These are phyloP conservation scores for Phytopythium oedochilum DNA, from an alignment of 352 stramenopile genomes.

Conservation along the genomic window DNA sequence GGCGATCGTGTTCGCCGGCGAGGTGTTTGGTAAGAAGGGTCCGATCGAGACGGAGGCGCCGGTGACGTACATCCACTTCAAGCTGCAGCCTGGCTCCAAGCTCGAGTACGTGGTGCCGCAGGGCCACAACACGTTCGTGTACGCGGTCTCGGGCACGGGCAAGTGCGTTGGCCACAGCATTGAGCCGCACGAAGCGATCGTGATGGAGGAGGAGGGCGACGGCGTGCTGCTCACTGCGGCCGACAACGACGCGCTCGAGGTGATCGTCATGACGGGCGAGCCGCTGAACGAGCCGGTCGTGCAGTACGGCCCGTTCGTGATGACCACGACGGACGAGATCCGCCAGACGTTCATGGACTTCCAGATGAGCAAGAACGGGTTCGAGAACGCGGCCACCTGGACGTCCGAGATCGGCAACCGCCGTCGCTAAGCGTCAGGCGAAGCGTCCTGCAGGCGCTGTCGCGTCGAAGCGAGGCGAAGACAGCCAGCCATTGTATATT, in stretches of 20 bases:
- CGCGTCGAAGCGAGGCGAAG: not conserved
- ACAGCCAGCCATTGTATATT: not conserved
- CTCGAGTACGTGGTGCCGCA: slow-evolving; percentile 34
- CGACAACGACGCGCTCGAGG: slow-evolving; percentile 29
- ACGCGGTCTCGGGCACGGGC: slow-evolving; percentile 25
- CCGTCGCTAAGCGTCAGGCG: slow-evolving; percentile 6
- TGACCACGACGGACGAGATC: slow-evolving; percentile 53
- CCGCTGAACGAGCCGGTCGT: slow-evolving; percentile 58
- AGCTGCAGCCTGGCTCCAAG: slow-evolving; percentile 27
- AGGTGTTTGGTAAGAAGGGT: slow-evolving; percentile 38
- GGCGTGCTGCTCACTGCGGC: slow-evolving; percentile 38
- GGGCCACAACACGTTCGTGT: slow-evolving; percentile 41
- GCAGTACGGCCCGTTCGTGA: slow-evolving; percentile 72
- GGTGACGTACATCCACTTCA: slow-evolving; percentile 54
- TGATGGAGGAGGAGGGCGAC: slow-evolving; percentile 43
- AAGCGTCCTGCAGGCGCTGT: not conserved
- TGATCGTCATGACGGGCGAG: slow-evolving; percentile 52
- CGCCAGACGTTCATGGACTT: slow-evolving; percentile 46
- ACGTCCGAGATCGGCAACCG: slow-evolving; percentile 42
- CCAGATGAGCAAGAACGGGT: slow-evolving; percentile 54
- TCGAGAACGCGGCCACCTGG: slow-evolving; percentile 55
- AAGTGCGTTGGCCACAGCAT: slow-evolving; percentile 16
- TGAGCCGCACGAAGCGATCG: slow-evolving; percentile 33
- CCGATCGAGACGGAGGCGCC: slow-evolving; percentile 37
- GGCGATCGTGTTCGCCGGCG: slow-evolving; percentile 46